Evolutionary conservation across 2,329 filamentous ascomycete species (phyloP).

Genomic region (Epicoccum sorghinum): DNA sequence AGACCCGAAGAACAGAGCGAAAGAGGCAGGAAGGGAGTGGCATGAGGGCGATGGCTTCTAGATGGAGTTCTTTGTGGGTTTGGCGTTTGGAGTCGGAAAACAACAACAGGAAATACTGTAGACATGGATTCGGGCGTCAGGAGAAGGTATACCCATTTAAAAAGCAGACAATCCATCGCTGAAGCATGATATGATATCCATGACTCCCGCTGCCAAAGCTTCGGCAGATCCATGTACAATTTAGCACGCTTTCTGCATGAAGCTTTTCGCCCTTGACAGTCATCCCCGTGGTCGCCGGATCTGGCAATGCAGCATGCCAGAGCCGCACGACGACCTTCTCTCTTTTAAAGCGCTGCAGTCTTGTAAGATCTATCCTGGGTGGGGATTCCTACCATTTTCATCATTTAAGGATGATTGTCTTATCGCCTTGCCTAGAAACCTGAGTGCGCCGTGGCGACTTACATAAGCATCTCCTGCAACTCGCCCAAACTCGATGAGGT

Average conservation of each 20-base stretch:
- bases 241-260: too few relatives aligned
- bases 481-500: slow-evolving; percentile 8
- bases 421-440: too few relatives aligned
- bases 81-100: slow-evolving; percentile 1
- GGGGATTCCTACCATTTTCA: too few relatives aligned
- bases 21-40: slow-evolving; percentile 61
- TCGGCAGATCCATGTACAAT: too few relatives aligned
- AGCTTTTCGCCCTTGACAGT: too few relatives aligned
- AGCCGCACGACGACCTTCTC: not conserved
- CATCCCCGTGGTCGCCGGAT: not conserved
- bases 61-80: slow-evolving; percentile 11
- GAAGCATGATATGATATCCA: too few relatives aligned
- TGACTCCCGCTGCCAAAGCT: too few relatives aligned
- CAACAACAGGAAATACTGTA: too few relatives aligned
- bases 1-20: slow-evolving; percentile 58
- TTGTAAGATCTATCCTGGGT: too few relatives aligned
- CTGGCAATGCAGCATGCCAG: slow-evolving; percentile 9
- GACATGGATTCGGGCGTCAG: not conserved
- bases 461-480: slow-evolving; percentile 4
- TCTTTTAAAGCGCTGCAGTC: not conserved
- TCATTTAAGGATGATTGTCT: too few relatives aligned
- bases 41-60: slow-evolving; percentile 62
- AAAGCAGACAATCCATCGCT: too few relatives aligned
- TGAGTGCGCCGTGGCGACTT: not conserved
- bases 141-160: slow-evolving; percentile 3